Conservation (phyloP, 1,139 yeast species). For the Candida frijolesensis region DNA sequence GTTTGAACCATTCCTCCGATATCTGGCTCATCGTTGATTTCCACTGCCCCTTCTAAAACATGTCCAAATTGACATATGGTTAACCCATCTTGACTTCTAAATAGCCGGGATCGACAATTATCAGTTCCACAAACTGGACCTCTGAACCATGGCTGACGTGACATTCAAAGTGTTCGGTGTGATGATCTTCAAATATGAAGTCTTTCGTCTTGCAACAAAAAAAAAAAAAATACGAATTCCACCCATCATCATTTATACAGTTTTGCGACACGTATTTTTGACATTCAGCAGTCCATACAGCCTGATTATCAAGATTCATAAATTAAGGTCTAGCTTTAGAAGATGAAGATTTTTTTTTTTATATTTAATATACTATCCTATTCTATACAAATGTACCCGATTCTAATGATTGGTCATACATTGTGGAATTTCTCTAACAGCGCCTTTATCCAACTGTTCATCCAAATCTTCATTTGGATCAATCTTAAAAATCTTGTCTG, state of each 20-base stretch:
- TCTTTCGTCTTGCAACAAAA: no score
- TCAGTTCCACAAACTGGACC: constrained; percentile 90
- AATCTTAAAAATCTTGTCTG: constrained; percentile 38
- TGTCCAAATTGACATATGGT: constrained; percentile 90
- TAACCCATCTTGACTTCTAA: constrained; percentile 72
- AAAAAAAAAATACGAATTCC: no score
- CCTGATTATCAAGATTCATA: no score
- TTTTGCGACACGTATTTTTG: no score
- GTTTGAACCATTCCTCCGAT: constrained; percentile 54
- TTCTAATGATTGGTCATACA: constrained; percentile 16
- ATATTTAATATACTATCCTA: background rate
- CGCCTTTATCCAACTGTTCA: constrained; percentile 28
- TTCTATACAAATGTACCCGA: background rate
- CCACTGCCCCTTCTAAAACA: constrained; percentile 78
- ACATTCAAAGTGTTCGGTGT: constrained; percentile 11
- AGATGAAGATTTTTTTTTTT: background rate
- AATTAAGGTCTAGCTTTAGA: background rate
- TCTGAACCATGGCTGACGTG: constrained; percentile 49
- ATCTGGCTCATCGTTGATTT: constrained; percentile 78
- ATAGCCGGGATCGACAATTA: constrained; percentile 80
- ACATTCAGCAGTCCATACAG: background rate
- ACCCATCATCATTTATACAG: no score
- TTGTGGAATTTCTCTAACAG: constrained; percentile 14
- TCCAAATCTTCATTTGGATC: constrained; percentile 43
- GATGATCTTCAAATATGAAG: background rate